A percentile compares a stretch with the other conserved stretches of the same genome.
phyloP scores from a whole-genome alignment of 768 basidiomycete genomes.

The Leccinum obscurum region DNA sequence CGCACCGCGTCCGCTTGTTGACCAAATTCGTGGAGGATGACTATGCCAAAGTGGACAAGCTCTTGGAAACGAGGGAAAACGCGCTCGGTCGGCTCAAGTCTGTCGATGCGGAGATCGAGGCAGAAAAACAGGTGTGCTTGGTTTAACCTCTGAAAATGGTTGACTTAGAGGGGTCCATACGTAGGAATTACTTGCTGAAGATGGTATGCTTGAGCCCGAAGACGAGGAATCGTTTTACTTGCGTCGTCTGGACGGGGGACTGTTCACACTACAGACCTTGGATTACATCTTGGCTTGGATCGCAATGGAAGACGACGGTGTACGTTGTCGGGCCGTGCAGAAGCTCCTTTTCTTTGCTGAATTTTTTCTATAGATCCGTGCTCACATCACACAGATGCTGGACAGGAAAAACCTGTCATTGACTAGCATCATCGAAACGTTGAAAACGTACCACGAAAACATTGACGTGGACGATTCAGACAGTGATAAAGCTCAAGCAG shows the following conservation, averaged over 20 bases:
- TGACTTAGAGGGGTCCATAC: not conserved
- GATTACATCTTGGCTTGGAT: constrained; percentile 97
- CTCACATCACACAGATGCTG: constrained; percentile 76
- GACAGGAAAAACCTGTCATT: constrained; percentile 70
- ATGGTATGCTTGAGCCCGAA: constrained; percentile 56
- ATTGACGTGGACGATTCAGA: constrained; percentile 53
- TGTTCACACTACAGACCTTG: constrained; percentile 86
- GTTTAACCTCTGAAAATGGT: not conserved
- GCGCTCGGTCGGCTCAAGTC: constrained; percentile 58
- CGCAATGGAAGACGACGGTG: constrained; percentile 97
- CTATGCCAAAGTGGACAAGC: constrained; percentile 93
- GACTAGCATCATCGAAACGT: constrained; percentile 65
- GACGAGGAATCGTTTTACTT: constrained; percentile 82
- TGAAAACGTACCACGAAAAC: constrained; percentile 73
- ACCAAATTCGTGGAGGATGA: constrained; percentile 92
- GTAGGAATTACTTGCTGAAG: constrained; percentile 56
- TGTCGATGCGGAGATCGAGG: constrained; percentile 66
- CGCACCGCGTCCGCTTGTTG: constrained; percentile 74
- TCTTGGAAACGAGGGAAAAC: constrained; percentile 82
- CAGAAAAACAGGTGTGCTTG: constrained; percentile 60
- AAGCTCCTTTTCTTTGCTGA: constrained; percentile 10
- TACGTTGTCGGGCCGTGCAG: constrained; percentile 38
- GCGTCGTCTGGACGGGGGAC: constrained; percentile 81
- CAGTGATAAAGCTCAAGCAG: constrained; percentile 34
- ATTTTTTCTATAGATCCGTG: constrained; percentile 59